Evolutionary conservation across 148 eudicot species (phyloP).

Genomic region (Amaranthus palmeri): DNA sequence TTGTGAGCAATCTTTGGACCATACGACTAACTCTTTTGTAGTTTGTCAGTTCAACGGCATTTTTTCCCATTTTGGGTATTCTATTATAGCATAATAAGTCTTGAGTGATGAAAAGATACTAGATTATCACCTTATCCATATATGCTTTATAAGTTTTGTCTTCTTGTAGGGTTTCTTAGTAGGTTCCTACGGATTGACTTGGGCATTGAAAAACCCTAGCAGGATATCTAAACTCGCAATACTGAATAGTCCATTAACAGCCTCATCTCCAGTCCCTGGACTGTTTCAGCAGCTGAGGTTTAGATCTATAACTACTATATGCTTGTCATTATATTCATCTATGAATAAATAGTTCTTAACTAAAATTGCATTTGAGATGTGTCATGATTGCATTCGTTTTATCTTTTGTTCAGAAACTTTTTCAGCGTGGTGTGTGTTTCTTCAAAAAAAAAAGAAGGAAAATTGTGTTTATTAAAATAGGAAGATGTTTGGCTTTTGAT

Average conservation of each 20-base stretch:
- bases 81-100: not conserved
- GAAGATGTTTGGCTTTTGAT: too few species aligned
- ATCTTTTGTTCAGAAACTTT: not conserved
- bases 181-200: conserved; percentile 97
- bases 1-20: conserved; percentile 3
- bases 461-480: too few species aligned
- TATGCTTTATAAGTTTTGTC: conserved; percentile 1
- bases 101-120: not conserved
- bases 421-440: not conserved
- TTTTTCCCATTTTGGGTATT: not conserved
- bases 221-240: conserved; percentile 74
- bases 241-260: conserved; percentile 82
- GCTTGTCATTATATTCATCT: not conserved
- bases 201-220: conserved; percentile 84
- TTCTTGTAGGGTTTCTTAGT: conserved; percentile 82
- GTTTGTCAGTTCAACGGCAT: not conserved
- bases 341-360: not conserved
- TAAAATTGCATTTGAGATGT: not conserved
- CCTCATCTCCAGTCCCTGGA: conserved; percentile 88
- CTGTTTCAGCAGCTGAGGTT: conserved; percentile 95
- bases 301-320: conserved; percentile 10
- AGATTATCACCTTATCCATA: conserved; percentile 6
- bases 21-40: not conserved
- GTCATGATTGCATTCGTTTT: not conserved
- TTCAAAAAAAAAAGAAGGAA: too few species aligned